Evolutionary conservation across 2,329 filamentous ascomycete genomes (phyloP).

Genomic region (Penicillium sp.): DNA sequence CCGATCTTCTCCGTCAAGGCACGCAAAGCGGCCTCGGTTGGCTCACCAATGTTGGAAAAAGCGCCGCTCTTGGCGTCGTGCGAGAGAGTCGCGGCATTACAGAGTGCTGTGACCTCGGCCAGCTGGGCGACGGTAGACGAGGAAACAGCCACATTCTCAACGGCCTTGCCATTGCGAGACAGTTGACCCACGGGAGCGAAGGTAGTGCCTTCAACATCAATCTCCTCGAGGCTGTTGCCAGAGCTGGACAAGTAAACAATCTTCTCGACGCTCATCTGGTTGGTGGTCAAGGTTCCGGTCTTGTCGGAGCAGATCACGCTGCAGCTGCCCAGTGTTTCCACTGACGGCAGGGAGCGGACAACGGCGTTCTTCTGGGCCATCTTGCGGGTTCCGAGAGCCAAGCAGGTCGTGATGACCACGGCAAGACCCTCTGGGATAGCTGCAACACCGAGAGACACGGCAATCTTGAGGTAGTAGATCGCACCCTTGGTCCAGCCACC

Average conservation of each 20-base stretch:
- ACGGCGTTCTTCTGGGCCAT: constrained; percentile 99
- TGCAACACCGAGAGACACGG: constrained; percentile 93
- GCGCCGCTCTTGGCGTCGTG: constrained; percentile 70
- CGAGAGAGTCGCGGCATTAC: constrained; percentile 80
- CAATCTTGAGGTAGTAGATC: constrained; percentile 99
- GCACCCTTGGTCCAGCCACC: constrained; percentile 94
- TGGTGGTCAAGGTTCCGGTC: constrained; percentile 95
- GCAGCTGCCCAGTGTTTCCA: constrained; percentile 97
- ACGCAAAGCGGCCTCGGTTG: constrained; percentile 88
- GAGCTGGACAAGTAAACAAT: constrained; percentile 73
- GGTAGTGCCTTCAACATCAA: constrained; percentile 87
- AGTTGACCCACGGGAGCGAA: constrained; percentile 80
- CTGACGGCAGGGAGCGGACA: constrained; percentile 89
- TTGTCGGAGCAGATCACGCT: constrained; percentile 99
- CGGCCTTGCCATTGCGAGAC: constrained; percentile 59
- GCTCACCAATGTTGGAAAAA: constrained; percentile 83
- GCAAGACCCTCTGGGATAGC: constrained; percentile 96
- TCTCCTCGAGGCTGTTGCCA: constrained; percentile 71
- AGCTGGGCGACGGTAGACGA: constrained; percentile 79
- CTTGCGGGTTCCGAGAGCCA: constrained; percentile 91
- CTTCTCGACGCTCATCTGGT: constrained; percentile 98
- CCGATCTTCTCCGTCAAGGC: constrained; percentile 93
- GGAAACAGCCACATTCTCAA: constrained; percentile 62
- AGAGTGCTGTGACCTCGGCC: constrained; percentile 64
- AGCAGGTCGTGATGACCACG: constrained; percentile 97